These are phyloP conservation scores for Penicillium salamii DNA, from an alignment of 495 filamentous ascomycete species.

Conservation along the genomic window DNA sequence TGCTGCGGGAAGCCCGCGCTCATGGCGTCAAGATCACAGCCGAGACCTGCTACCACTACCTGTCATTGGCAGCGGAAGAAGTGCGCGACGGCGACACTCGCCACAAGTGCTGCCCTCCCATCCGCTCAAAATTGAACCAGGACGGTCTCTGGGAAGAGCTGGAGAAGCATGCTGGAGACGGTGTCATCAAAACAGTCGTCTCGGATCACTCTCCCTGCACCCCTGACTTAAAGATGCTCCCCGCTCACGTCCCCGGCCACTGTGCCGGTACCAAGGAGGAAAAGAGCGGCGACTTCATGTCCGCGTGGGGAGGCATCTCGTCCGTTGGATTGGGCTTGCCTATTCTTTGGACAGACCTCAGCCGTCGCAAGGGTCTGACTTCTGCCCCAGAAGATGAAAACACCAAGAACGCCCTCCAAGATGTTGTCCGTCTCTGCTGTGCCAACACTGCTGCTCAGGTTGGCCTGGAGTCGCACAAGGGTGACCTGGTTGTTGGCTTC, in stretches of 20 bases:
- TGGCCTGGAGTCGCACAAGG: slow-evolving; percentile 78
- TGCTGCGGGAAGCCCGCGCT: slow-evolving; percentile 77
- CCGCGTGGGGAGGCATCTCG: slow-evolving; percentile 94
- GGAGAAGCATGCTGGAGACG: slow-evolving; percentile 55
- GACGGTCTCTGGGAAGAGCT: slow-evolving; percentile 87
- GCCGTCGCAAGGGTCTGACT: slow-evolving; percentile 49
- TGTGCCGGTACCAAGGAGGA: slow-evolving; percentile 27
- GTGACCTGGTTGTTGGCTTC: slow-evolving; percentile 76
- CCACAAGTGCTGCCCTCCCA: slow-evolving; percentile 97
- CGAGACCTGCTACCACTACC: slow-evolving; percentile 98
- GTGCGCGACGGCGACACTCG: slow-evolving; percentile 87
- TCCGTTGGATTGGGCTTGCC: slow-evolving; percentile 89
- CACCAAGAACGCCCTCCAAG: slow-evolving; percentile 53
- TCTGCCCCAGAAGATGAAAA: slow-evolving; percentile 38
- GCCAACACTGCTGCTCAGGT: slow-evolving; percentile 89
- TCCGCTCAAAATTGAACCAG: slow-evolving; percentile 79
- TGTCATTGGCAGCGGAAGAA: slow-evolving; percentile 83
- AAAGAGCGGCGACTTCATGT: slow-evolving; percentile 76
- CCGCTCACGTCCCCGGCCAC: slow-evolving; percentile 55
- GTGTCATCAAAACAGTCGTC: slow-evolving; percentile 91
- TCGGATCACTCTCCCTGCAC: slow-evolving; percentile 97
- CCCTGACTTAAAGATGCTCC: slow-evolving; percentile 86
- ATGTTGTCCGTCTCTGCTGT: slow-evolving; percentile 82
- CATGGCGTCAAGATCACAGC: slow-evolving; percentile 86
- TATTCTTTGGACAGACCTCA: slow-evolving; percentile 83